Evolutionary conservation across 371 early-diverging fungal genomes (phyloP), one percentile per base, ranked within the genome.

Genomic region (Choanephora cucurbitarum): DNA sequence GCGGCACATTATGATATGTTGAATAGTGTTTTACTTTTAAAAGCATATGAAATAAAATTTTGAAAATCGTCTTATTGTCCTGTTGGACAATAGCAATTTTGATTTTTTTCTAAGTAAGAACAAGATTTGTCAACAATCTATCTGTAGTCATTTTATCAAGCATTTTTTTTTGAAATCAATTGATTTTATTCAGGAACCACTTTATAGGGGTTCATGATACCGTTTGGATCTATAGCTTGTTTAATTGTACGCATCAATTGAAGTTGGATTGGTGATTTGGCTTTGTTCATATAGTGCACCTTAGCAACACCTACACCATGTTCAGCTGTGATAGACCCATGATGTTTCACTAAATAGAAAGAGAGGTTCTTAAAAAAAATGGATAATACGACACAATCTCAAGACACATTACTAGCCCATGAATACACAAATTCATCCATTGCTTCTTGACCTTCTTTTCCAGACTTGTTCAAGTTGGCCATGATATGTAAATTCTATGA

Each of bases 401-500:
- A 28, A 28, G 28, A 28, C 28, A 28, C 24, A 52, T 61, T 61
- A 61, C 58, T 40, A 69, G 66, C 49, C 88, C 89, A 90, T 64
- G 93, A 88, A 66, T 92, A 97, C 1, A 97, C 82, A 65, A 72
- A 93, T 34, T 94, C 92, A 71, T 98, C 98, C 40, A 97, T 74
- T 3, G 82, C 57, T 1, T 83, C 34, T 82, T 69, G 41, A 70
- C 65, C n/a, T 77, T 68, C 55, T 21, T 70, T 48, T 40, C 76
- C 73, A 52, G 78, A 81, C 14, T 57, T 57, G 13, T 79, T 70
- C 6, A 88, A 73, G 14, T 87, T 89, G 6, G 93, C 83, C 63
- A 93, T 96, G 47, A 98, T 72, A 69, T 98, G 98, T 60, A 97
- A 61, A 70, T 98, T 98, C 83, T 78, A 91, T 92, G 91, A 71